A percentile compares a stretch with the other conserved stretches of the same genome.
Conservation (phyloP, 306 rosid genomes). For the Inga oerstediana region DNA sequence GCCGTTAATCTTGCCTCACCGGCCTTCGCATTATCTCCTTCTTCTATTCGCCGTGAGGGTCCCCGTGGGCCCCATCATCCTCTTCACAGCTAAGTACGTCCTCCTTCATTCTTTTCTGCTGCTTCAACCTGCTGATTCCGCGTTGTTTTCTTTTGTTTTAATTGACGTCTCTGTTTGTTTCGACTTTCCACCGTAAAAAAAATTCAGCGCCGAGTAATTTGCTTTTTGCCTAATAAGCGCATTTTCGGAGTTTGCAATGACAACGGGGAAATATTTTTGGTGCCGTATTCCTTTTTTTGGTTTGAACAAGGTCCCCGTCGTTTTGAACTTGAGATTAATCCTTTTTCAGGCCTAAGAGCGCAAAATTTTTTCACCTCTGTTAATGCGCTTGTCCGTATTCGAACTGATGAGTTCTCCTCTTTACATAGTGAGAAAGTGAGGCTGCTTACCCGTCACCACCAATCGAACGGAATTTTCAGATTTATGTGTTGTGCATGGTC, state of each 20-base stretch:
- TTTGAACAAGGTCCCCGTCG: too few relatives aligned
- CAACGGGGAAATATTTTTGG: background rate
- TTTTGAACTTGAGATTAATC: too few relatives aligned
- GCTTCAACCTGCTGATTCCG: background rate
- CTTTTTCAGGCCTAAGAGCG: too few relatives aligned
- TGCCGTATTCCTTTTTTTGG: background rate
- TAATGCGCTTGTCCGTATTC: too few relatives aligned
- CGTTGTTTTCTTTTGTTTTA: background rate
- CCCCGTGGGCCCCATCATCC: background rate
- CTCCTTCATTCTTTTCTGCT: background rate
- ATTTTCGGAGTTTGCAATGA: background rate
- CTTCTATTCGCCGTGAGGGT: background rate
- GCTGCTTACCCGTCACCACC: background rate
- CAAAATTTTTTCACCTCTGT: too few relatives aligned
- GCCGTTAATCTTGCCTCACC: background rate
- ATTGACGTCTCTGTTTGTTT: background rate
- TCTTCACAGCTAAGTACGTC: background rate
- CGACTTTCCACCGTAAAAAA: background rate
- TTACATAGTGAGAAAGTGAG: too few relatives aligned
- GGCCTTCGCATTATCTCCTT: background rate
- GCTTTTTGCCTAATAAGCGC: too few relatives aligned
- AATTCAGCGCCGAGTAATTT: background rate
- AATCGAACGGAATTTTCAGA: background rate
- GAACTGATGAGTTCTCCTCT: too few relatives aligned
- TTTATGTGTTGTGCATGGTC: background rate